Conservation (phyloP, 306 rosid species). For the Dryas alaskensis region DNA sequence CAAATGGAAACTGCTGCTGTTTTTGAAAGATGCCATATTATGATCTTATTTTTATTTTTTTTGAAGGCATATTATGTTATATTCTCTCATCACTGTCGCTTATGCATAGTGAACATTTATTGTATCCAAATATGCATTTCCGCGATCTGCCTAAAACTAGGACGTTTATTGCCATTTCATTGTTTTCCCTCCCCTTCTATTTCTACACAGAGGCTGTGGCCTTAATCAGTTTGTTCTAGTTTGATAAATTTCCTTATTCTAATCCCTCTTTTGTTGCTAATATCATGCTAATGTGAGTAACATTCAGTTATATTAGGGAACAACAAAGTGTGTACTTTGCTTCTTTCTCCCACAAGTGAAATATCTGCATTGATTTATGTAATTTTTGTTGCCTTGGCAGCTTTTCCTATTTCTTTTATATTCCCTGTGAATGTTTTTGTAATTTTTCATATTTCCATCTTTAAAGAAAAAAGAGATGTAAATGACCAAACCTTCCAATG, state of each 20-base stretch:
- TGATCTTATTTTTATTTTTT: not conserved
- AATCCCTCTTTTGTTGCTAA: not conserved
- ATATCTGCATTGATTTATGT: not conserved
- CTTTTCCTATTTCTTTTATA: not conserved
- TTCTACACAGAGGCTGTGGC: not conserved
- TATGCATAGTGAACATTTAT: not conserved
- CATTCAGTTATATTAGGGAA: not conserved
- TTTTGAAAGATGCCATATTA: constrained; percentile 1
- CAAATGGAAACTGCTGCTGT: not conserved
- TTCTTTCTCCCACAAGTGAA: not conserved
- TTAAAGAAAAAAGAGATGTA: not conserved
- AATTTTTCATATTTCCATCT: not conserved
- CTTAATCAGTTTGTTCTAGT: not conserved
- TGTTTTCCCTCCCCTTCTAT: not conserved
- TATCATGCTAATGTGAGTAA: not conserved
- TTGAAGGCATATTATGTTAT: not conserved
- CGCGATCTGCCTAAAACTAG: not conserved
- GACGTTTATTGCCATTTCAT: not conserved
- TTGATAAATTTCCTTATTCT: not conserved
- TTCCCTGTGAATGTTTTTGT: not conserved
- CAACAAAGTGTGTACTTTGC: not conserved
- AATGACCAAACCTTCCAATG: not conserved
- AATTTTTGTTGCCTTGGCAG: not conserved
- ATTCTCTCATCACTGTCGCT: not conserved
- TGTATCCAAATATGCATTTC: not conserved